These are phyloP conservation scores for Gossypium anomalum DNA, from an alignment of 345 rosid genomes.

Conservation along the genomic window DNA sequence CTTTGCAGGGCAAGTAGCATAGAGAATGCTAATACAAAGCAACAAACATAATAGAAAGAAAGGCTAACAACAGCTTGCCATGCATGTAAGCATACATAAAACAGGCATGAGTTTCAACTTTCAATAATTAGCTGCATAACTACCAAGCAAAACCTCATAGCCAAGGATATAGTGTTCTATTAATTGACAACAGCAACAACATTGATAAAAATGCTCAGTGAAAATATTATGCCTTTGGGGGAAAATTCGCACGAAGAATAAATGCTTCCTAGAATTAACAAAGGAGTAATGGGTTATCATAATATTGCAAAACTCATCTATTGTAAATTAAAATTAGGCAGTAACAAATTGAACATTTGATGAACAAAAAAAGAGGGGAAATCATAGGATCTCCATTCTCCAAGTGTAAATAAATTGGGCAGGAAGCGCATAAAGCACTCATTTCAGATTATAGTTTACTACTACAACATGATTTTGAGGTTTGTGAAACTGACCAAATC, in stretches of 20 bases:
- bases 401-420: neutral
- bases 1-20: neutral
- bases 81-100: neutral
- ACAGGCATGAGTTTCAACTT: neutral
- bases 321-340: neutral
- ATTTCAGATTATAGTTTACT: neutral
- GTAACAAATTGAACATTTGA: neutral
- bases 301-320: neutral
- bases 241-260: neutral
- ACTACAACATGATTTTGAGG: neutral
- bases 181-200: neutral
- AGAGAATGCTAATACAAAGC: neutral
- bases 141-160: too few relatives aligned
- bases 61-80: neutral
- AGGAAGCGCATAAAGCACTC: neutral
- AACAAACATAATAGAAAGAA: neutral
- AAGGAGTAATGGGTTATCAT: neutral
- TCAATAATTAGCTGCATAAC: neutral
- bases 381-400: neutral
- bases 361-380: neutral
- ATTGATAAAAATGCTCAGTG: neutral
- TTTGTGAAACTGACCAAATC: neutral
- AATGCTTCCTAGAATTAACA: neutral
- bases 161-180: neutral
- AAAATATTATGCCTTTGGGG: neutral